phyloP scores from a whole-genome alignment of 768 basidiomycete genomes.

The Hebeloma cylindrosporum region DNA sequence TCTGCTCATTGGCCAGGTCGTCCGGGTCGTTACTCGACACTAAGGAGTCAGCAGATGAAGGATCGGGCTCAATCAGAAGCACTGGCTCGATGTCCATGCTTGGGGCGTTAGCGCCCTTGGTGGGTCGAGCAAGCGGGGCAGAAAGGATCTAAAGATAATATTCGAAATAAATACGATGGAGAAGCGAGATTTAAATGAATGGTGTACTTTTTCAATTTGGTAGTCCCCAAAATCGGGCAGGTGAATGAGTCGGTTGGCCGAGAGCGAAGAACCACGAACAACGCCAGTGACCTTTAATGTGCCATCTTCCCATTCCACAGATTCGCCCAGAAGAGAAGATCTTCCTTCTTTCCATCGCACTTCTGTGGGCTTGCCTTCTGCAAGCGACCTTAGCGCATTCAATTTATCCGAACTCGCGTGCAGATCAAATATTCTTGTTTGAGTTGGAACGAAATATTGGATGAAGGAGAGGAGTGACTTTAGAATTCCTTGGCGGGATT shows the following conservation, averaged over 20 bases:
- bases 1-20: constrained; percentile 91
- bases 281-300: constrained; percentile 77
- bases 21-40: constrained; percentile 87
- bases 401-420: constrained; percentile 61
- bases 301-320: constrained; percentile 60
- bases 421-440: constrained; percentile 75
- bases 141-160: constrained; percentile 60
- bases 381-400: constrained; percentile 72
- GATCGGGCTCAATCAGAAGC: constrained; percentile 62
- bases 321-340: constrained; percentile 69
- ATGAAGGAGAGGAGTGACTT: constrained; percentile 94
- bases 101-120: constrained; percentile 31
- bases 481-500: constrained; percentile 64
- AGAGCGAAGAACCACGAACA: constrained; percentile 76
- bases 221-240: constrained; percentile 88
- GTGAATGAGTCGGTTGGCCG: constrained; percentile 84
- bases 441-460: constrained; percentile 89
- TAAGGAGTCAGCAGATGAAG: constrained; percentile 76
- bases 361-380: constrained; percentile 80
- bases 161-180: neutral
- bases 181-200: neutral
- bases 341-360: constrained; percentile 84
- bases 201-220: constrained; percentile 71
- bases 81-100: constrained; percentile 71
- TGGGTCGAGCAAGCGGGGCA: constrained; percentile 46